Evolutionary conservation across 805 yeast genomes (phyloP), one percentile per base, ranked within the genome.

Genomic region (Komagataella pseudopastoris): DNA sequence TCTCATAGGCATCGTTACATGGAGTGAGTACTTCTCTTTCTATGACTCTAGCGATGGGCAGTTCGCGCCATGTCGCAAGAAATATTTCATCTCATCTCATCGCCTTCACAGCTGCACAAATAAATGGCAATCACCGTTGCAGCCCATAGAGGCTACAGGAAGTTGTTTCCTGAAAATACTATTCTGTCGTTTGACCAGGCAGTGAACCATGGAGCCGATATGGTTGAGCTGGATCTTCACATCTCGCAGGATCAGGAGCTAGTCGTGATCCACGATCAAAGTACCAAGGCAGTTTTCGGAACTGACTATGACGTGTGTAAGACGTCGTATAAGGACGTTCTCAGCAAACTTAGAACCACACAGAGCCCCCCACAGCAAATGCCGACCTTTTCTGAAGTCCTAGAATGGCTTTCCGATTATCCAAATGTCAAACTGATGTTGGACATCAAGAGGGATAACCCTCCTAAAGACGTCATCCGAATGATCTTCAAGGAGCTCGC

Each of bases 381-480:
- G 54, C 68, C 71, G 1, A 56, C 65, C 4, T 59, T 70, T 6
- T 51, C 51, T 4, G 63, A 64, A 12, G 55, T 61, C 0, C 54
- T 70, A 6, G 45, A 53, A 6, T 70, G 73, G 74, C 39, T 30
- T 30, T 30, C 36, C 61, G 74, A 74, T 59, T 23, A 12, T 14
- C 30, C 50, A 4, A 45, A 30, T 30, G 39, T 60, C 68, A 72
- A 65, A 71, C 68, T 58, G 70, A 67, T 68, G 71, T 54, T 68
- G 45, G 72, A 68, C 53, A 61, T 68, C 43, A 68, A 68, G 53
- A 47, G 58, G 1, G 68, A 60, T 51, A 62, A 61, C 52, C 60
- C 64, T 23, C 67, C 70, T 1, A 51, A 52, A 7, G 10, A 48
- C n/a, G 54, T 70, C 17, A 58, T 57, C 45, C 58, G 56, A 2